Evolutionary conservation across 163 green algal genomes (phyloP), one percentile per base, ranked within the genome.

Genomic region (Prototheca cutis): DNA sequence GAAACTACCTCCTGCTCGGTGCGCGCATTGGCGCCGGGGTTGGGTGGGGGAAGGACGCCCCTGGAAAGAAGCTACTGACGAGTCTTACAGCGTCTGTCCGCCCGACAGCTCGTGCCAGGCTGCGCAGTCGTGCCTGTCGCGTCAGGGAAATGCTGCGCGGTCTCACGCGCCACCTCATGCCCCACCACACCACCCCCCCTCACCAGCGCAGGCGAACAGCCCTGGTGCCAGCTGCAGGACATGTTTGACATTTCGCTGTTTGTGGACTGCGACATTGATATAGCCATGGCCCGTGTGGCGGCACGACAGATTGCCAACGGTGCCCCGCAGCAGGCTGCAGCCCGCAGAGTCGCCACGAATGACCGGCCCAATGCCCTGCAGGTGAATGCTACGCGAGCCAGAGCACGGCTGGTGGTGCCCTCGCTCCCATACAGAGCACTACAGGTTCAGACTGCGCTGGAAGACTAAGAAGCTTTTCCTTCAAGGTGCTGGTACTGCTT

Each of bases 281-380:
- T 57, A 7, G 76, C 82, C n/a, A 87, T 88, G 80, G 31, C 69
- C 17, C 63, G 84, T 1, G 77, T 93, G n/a, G 3, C 24, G 21
- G 36, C 47, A 28, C 68, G 76, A 3, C 77, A 85, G 64, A 71
- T 70, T 4, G 67, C 39, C 8, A 77, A 84, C n/a, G 85, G 84
- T 3, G 34, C 76, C 18, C 23, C 40, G n/a, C 54, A 60, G 0
- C 68, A 85, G 13, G 70, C 73, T 24, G 79, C 73, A 0, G 52
- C 45, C 6, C 33, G 31, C 28, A 68, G 85, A 21, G 81, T 93
- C 7, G 63, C 62, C 3, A 65, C 33, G 34, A 93, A 93, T 52
- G 85, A 93, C 70, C 62, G 70, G 5, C 79, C 77, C 4, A 93
- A 93, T 55, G 84, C 65, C 0, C 51, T 80, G 60, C 61, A 84